Conservation (phyloP, 305 asterid genomes). For the Fraxinus latifolia region DNA sequence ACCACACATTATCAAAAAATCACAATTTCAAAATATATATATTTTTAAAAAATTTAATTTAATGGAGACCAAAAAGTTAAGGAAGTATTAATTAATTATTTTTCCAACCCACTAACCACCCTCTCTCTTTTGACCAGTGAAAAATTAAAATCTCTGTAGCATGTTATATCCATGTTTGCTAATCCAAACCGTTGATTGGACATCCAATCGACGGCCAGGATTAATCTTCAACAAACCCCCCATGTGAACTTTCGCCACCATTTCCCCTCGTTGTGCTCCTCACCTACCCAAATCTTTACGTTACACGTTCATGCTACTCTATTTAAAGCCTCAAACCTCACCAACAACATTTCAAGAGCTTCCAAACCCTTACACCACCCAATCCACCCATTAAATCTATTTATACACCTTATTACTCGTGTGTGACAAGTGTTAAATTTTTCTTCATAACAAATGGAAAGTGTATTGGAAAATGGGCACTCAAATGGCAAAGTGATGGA, state of each 20-base stretch:
- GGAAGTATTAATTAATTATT: not conserved
- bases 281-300: slow-evolving; percentile 40
- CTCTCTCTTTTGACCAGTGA: not conserved
- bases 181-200: slow-evolving; percentile 14
- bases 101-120: slow-evolving; percentile 35
- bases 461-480: slow-evolving; percentile 20
- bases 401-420: not conserved
- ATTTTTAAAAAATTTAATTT: too few species aligned
- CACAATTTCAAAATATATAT: too few species aligned
- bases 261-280: not conserved
- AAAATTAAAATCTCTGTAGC: not conserved
- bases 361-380: not conserved
- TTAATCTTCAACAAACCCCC: slow-evolving; percentile 48
- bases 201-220: slow-evolving; percentile 21
- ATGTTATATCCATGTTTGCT: slow-evolving; percentile 1
- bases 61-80: too few species aligned
- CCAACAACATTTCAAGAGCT: slow-evolving; percentile 23
- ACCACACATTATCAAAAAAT: too few species aligned
- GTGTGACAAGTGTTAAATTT: not conserved
- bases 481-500: slow-evolving; percentile 25
- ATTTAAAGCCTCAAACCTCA: slow-evolving; percentile 31
- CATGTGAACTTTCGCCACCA: slow-evolving; percentile 23
- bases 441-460: slow-evolving; percentile 30
- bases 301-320: slow-evolving; percentile 16
- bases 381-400: not conserved